Evolutionary conservation across 352 stramenopile species (phyloP).

Genomic region (Globisporangium nunn): DNA sequence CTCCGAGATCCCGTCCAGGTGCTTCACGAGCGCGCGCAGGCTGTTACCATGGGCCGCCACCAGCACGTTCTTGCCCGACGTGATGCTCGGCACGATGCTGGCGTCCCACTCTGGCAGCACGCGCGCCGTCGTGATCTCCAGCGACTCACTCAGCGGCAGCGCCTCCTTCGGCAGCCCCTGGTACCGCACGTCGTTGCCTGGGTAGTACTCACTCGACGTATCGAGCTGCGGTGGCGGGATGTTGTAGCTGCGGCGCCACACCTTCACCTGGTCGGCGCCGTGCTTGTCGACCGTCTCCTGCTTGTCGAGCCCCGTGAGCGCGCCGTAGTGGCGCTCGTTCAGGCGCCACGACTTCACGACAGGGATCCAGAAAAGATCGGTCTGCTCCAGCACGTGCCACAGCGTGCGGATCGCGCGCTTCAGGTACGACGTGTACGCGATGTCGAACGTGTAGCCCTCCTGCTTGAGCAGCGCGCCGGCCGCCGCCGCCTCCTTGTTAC

Average conservation of each 20-base stretch:
- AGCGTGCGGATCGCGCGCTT: slow-evolving; percentile 97
- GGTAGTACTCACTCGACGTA: slow-evolving; percentile 85
- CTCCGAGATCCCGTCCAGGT: slow-evolving; percentile 96
- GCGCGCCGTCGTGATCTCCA: slow-evolving; percentile 91
- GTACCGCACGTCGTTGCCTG: slow-evolving; percentile 90
- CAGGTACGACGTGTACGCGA: slow-evolving; percentile 92
- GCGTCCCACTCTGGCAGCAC: slow-evolving; percentile 95
- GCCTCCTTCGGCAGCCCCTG: slow-evolving; percentile 83
- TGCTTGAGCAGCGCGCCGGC: slow-evolving; percentile 87
- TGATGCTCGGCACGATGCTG: slow-evolving; percentile 92
- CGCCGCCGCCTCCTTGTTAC: slow-evolving; percentile 88
- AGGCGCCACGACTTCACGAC: slow-evolving; percentile 91
- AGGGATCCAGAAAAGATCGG: slow-evolving; percentile 97
- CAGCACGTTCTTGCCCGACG: slow-evolving; percentile 93
- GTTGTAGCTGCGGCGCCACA: slow-evolving; percentile 97
- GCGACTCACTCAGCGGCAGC: slow-evolving; percentile 91
- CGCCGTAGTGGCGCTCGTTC: slow-evolving; percentile 99
- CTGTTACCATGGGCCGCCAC: slow-evolving; percentile 98
- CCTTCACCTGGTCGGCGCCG: slow-evolving; percentile 96
- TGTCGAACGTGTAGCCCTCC: slow-evolving; percentile 92
- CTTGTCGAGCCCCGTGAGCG: slow-evolving; percentile 98
- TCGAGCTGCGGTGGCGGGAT: slow-evolving; percentile 92
- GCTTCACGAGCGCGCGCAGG: slow-evolving; percentile 97
- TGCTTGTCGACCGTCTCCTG: slow-evolving; percentile 98
- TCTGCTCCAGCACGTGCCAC: slow-evolving; percentile 96